These are phyloP conservation scores for Malus fusca DNA, from an alignment of 306 rosid genomes.

Conservation along the genomic window DNA sequence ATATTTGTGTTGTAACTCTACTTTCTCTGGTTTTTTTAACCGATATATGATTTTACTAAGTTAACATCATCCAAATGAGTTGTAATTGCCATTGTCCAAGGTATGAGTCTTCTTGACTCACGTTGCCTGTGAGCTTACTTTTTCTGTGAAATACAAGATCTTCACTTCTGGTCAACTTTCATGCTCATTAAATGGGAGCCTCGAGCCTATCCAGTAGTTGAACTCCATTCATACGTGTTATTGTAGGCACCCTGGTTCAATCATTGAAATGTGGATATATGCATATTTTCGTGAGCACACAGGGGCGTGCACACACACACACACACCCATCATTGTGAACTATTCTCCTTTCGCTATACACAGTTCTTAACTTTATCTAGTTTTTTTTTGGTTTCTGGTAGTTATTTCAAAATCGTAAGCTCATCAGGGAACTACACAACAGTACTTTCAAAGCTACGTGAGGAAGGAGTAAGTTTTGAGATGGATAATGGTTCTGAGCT, in stretches of 20 bases:
- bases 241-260: background rate
- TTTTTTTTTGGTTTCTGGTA: conserved; percentile 26
- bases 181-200: background rate
- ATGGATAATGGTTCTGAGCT: conserved; percentile 88
- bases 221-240: background rate
- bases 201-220: background rate
- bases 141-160: background rate
- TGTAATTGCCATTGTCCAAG: too few relatives aligned
- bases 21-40: background rate
- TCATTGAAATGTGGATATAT: background rate
- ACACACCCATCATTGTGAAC: background rate
- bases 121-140: background rate
- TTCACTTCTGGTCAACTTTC: background rate
- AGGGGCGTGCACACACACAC: background rate
- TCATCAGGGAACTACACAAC: conserved; percentile 70
- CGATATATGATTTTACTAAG: background rate
- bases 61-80: background rate
- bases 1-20: background rate
- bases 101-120: background rate
- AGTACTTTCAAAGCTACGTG: conserved; percentile 61
- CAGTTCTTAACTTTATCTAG: conserved; percentile 3
- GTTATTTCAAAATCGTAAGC: conserved; percentile 78
- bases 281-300: background rate
- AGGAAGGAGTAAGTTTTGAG: conserved; percentile 70
- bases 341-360: background rate